Evolutionary conservation across 1,139 yeast species (phyloP).

Genomic region (Yamadazyma siamensis): DNA sequence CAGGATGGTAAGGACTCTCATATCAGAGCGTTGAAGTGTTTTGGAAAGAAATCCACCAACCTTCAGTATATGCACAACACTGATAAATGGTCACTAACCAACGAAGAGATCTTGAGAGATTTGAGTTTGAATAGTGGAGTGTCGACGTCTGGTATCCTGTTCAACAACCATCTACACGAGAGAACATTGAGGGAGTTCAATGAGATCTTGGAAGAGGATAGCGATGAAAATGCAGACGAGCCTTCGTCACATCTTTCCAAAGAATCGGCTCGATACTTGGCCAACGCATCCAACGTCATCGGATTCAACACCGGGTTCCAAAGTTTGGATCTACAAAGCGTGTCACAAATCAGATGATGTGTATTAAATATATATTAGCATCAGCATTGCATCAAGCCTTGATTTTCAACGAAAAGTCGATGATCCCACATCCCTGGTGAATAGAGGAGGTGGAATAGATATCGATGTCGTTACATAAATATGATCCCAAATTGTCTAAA

Average conservation of each 20-base stretch:
- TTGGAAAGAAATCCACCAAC: slow-evolving; percentile 30
- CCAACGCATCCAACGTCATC: slow-evolving; percentile 37
- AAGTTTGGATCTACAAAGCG: slow-evolving; percentile 34
- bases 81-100: slow-evolving; percentile 8
- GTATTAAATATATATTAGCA: not conserved
- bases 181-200: slow-evolving; percentile 3
- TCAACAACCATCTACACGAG: slow-evolving; percentile 18
- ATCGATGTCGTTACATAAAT: slow-evolving; percentile 76
- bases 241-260: slow-evolving; percentile 14
- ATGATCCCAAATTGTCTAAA: slow-evolving; percentile 59
- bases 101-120: slow-evolving; percentile 27
- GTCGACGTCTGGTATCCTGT: slow-evolving; percentile 28
- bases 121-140: slow-evolving; percentile 27
- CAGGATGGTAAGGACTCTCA: slow-evolving; percentile 98
- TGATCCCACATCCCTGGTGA: slow-evolving; percentile 81
- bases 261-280: slow-evolving; percentile 25
- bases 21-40: slow-evolving; percentile 60
- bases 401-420: slow-evolving; percentile 84
- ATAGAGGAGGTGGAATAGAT: slow-evolving; percentile 90
- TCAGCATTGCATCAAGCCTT: slow-evolving; percentile 32
- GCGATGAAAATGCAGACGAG: slow-evolving; percentile 1
- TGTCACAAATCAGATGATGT: slow-evolving; percentile 35
- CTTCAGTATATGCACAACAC: slow-evolving; percentile 3
- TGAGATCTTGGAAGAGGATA: slow-evolving; percentile 6
- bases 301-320: slow-evolving; percentile 46